Base-by-base conservation (phyloP, 2,329 filamentous ascomycete genomes). In the Hypomyces perniciosus region DNA sequence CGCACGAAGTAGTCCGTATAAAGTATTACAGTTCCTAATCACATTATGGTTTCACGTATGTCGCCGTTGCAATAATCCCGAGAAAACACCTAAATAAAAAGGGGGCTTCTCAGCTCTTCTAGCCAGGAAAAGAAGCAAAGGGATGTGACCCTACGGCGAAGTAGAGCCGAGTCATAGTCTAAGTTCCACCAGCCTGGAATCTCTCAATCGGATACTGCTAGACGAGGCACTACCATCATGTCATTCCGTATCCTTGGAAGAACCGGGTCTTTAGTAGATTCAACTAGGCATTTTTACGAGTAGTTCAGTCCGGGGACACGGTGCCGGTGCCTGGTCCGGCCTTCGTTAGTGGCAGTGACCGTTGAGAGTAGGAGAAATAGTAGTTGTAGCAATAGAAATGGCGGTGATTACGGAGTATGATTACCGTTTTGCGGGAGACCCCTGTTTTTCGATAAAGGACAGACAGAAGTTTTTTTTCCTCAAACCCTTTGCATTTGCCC, bases 291-390 rank as follows among this genome's bases (percentile, higher is more conserved):
- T 31, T 43, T 48, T 20, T 44, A 29, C 40, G 34, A 29, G 49
- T 52, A 39, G 50, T 45, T 28, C 30, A 20, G 50, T 49, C 50
- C 46, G 50, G 50, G 50, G 46, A 45, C 50, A 31, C 20, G 50
- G 30, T 44, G 50, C 50, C 46, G 50, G 50, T n/a, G 50, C 48
- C 41, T 41, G 33, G n/a, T 51, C 40, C 40, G 28, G 9, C 27
- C 40, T 20, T 20, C 20, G 40, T 38, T 34, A 39, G 34, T 27
- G 33, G 39, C 33, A 13, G 33, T 37, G 13, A 26, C 27, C 44
- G 34, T 48, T 33, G 28, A 8, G 6, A 13, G 30, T n/a, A 10
- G 30, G 43, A 30, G 20, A 29, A 30, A 41, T 35, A 12, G 33
- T 20, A 20, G 33, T 35, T 35, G 33, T 35, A 8, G 33, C 8